Conservation (phyloP, 2,329 filamentous ascomycete species). For the Coniochaeta prunicola region DNA sequence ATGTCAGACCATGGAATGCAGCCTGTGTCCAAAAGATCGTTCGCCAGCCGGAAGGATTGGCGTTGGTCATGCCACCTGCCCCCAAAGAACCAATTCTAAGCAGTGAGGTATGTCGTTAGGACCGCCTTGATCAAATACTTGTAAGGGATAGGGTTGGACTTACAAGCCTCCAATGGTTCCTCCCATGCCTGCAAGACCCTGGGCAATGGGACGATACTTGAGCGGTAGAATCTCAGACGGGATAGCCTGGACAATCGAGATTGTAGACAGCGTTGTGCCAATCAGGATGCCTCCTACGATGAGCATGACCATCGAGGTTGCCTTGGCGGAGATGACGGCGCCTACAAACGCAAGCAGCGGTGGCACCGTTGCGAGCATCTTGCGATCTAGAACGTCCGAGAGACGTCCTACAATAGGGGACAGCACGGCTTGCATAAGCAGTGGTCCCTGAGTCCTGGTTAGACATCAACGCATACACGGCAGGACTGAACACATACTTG, state of each 20-base stretch:
- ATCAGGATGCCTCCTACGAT: conserved; percentile 52
- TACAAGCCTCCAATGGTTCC: conserved; percentile 45
- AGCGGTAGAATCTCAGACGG: conserved; percentile 48
- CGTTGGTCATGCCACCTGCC: conserved; percentile 44
- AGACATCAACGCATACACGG: neutral
- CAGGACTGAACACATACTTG: conserved; percentile 25
- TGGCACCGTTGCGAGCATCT: conserved; percentile 42
- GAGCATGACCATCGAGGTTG: conserved; percentile 46
- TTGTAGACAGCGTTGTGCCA: conserved; percentile 44
- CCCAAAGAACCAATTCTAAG: conserved; percentile 40
- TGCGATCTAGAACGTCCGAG: conserved; percentile 49
- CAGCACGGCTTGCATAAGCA: conserved; percentile 50
- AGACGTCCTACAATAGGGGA: conserved; percentile 49
- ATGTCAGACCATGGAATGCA: conserved; percentile 40
- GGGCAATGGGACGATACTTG: conserved; percentile 48
- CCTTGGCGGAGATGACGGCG: conserved; percentile 45
- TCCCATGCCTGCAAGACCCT: conserved; percentile 43
- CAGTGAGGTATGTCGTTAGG: no score
- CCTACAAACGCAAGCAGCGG: conserved; percentile 47
- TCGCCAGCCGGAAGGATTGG: conserved; percentile 39
- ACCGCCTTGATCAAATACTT: no score
- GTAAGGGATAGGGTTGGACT: conserved; percentile 16
- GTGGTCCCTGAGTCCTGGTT: conserved; percentile 32
- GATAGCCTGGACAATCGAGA: conserved; percentile 48
- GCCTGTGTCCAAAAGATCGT: conserved; percentile 55